Percentiles rank a stretch among this genome's conserved stretches.
These are phyloP conservation scores for Mucor plumbeus DNA, from an alignment of 371 early-diverging fungal species.

Conservation along the genomic window DNA sequence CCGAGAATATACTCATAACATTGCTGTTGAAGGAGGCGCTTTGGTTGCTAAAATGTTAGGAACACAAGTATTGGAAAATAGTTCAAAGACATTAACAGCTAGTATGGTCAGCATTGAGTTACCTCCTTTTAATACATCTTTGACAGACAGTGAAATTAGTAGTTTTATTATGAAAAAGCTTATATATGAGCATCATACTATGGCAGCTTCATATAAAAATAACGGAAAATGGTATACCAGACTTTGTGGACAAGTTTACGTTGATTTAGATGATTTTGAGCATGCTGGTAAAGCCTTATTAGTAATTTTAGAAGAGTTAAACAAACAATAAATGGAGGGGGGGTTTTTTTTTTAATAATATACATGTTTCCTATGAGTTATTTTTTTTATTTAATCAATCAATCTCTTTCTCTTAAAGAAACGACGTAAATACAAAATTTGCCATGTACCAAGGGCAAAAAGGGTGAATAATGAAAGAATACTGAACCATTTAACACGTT, in stretches of 20 bases:
- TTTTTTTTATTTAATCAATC: conserved; percentile 56
- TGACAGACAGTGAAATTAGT: conserved; percentile 27
- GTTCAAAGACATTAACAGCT: conserved; percentile 45
- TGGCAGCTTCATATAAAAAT: conserved; percentile 50
- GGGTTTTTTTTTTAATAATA: background rate
- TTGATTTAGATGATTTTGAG: conserved; percentile 58
- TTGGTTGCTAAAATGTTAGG: conserved; percentile 60
- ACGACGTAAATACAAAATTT: conserved; percentile 79
- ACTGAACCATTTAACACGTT: conserved; percentile 82
- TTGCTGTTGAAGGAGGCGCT: conserved; percentile 66
- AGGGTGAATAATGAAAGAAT: conserved; percentile 71
- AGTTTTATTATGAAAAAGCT: conserved; percentile 40
- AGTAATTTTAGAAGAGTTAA: conserved; percentile 30
- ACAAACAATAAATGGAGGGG: conserved; percentile 2
- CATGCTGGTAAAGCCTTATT: conserved; percentile 47
- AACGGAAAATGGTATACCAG: conserved; percentile 56
- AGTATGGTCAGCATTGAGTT: conserved; percentile 68
- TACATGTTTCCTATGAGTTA: conserved; percentile 1
- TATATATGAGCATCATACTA: conserved; percentile 47
- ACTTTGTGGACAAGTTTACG: conserved; percentile 65
- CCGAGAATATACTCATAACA: conserved; percentile 54
- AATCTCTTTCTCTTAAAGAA: conserved; percentile 91
- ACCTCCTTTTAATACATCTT: conserved; percentile 55
- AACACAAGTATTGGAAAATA: conserved; percentile 62
- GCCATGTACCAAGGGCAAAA: conserved; percentile 76